Evolutionary conservation across 345 rosid species (phyloP).

Genomic region (Hirschfeldia incana): DNA sequence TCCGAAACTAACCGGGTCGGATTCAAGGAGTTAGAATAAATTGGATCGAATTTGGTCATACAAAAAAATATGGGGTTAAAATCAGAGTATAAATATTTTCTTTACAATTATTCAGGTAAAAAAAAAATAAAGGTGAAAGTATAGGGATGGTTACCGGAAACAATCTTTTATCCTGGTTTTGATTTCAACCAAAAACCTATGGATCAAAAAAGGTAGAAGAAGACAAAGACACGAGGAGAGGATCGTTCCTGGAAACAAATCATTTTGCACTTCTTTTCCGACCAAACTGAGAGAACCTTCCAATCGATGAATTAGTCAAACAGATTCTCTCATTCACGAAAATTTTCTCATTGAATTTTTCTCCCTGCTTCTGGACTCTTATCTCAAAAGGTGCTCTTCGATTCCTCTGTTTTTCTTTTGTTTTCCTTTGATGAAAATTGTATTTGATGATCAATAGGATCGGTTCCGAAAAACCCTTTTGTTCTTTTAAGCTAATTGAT

Average conservation of each 20-base stretch:
- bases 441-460: conserved; percentile 1
- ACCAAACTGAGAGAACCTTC: conserved; percentile 12
- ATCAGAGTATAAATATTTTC: neutral
- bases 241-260: conserved; percentile 29
- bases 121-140: neutral
- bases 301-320: conserved; percentile 32
- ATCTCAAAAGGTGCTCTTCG: conserved; percentile 25
- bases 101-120: neutral
- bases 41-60: neutral
- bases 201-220: conserved; percentile 38
- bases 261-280: conserved; percentile 20
- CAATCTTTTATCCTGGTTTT: conserved; percentile 3
- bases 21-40: neutral
- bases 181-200: conserved; percentile 26
- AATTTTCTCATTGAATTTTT: neutral
- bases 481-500: neutral
- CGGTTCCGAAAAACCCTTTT: conserved; percentile 11
- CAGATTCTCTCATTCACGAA: conserved; percentile 3
- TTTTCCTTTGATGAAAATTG: neutral
- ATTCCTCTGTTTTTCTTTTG: conserved; percentile 23
- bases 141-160: conserved; percentile 13
- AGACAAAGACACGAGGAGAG: conserved; percentile 28
- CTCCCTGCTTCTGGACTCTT: conserved; percentile 4
- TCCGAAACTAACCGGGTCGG: neutral
- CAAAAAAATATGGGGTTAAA: neutral